phyloP scores from a whole-genome alignment of 495 filamentous ascomycete species.

The Neurospora sp. region DNA sequence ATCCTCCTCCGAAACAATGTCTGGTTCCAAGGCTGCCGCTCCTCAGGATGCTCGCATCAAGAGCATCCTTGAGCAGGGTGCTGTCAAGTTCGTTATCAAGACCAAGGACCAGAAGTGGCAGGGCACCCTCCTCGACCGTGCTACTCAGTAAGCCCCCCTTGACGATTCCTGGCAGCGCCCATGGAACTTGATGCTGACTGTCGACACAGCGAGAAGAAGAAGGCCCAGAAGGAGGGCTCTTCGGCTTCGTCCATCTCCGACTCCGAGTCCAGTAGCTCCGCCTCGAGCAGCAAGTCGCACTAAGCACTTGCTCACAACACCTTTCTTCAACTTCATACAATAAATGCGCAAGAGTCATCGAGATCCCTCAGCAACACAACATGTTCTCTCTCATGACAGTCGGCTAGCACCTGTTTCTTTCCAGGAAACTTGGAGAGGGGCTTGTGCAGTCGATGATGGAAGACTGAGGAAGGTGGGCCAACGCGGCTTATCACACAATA shows the following conservation, averaged over 20 bases:
- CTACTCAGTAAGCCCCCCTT: conserved; percentile 26
- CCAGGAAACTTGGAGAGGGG: not conserved
- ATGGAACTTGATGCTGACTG: not conserved
- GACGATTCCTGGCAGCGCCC: not conserved
- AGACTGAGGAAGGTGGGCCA: not conserved
- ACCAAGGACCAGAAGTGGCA: conserved; percentile 27
- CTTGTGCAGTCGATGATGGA: not conserved
- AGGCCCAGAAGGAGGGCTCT: conserved; percentile 9
- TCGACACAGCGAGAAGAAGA: conserved; percentile 26
- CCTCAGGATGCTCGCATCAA: conserved; percentile 16
- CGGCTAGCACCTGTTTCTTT: not conserved
- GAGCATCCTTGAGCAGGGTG: conserved; percentile 25
- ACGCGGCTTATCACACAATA: not conserved
- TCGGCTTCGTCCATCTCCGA: conserved; percentile 18
- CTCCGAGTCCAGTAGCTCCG: conserved; percentile 19
- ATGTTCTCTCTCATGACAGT: not conserved
- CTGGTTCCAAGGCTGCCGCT: not conserved
- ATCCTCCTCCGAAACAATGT: not conserved
- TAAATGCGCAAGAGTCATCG: not conserved
- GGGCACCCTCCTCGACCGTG: conserved; percentile 33
- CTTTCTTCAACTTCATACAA: not conserved
- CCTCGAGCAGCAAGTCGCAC: conserved; percentile 16
- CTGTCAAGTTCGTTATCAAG: conserved; percentile 35
- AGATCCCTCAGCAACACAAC: not conserved
- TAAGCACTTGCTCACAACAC: conserved; percentile 5